A percentile compares a stretch with the other conserved stretches of the same genome.
These are phyloP conservation scores for Dalechampia spathulata DNA, from an alignment of 441 rosid species.

Conservation along the genomic window DNA sequence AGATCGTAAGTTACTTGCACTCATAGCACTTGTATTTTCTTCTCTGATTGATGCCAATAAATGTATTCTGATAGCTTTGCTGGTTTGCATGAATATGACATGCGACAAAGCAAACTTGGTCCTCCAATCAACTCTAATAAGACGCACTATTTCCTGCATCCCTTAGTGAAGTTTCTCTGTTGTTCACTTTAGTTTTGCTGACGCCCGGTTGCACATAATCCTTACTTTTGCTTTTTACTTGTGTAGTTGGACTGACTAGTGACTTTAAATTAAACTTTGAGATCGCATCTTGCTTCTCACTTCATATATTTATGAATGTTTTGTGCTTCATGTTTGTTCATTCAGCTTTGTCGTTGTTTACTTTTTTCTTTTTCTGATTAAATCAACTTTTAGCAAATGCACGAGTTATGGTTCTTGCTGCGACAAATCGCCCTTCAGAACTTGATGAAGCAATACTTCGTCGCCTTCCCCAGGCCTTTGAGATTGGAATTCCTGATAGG, in stretches of 20 bases:
- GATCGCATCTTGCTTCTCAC: too few species aligned
- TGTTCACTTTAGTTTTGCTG: too few species aligned
- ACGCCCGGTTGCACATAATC: too few species aligned
- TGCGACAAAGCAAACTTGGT: too few species aligned
- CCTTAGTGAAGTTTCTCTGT: too few species aligned
- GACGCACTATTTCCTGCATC: too few species aligned
- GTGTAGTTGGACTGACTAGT: too few species aligned
- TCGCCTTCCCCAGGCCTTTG: constrained; percentile 94
- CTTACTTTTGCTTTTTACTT: too few species aligned
- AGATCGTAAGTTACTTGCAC: constrained; percentile 63
- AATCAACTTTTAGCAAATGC: constrained; percentile 52
- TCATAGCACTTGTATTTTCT: background rate
- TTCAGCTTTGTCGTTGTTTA: background rate
- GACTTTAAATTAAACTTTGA: too few species aligned
- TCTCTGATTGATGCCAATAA: background rate
- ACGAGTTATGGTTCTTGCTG: constrained; percentile 95
- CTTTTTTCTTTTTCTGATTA: background rate
- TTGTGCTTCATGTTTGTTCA: background rate
- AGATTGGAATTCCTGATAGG: constrained; percentile 80
- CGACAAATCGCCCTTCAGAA: constrained; percentile 95
- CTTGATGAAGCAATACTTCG: constrained; percentile 94
- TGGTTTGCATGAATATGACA: too few species aligned
- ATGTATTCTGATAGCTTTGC: background rate
- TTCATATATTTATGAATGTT: background rate
- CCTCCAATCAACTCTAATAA: too few species aligned